Evolutionary conservation across 2,329 filamentous ascomycete genomes (phyloP).

Genomic region (Tympanopsis confertula): DNA sequence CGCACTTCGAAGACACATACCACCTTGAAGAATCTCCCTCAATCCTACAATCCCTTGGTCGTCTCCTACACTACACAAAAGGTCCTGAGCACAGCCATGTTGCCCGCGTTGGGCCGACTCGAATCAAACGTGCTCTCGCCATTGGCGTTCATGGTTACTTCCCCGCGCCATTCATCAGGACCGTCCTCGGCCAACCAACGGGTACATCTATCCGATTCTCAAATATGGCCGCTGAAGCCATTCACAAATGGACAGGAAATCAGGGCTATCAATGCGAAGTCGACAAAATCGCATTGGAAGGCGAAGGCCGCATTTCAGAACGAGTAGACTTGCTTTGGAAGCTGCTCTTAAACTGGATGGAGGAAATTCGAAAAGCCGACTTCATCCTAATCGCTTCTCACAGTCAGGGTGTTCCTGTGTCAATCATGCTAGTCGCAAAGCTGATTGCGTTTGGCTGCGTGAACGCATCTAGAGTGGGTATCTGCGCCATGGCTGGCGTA

Average conservation of each 20-base stretch:
- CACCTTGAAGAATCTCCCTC: conserved; percentile 14
- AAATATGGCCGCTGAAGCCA: conserved; percentile 49
- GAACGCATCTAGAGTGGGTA: conserved; percentile 41
- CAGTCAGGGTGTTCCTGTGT: conserved; percentile 57
- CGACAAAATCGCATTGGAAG: conserved; percentile 56
- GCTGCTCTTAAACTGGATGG: conserved; percentile 56
- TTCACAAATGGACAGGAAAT: conserved; percentile 45
- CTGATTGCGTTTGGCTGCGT: conserved; percentile 55
- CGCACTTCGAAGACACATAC: neutral
- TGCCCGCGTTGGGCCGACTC: conserved; percentile 35
- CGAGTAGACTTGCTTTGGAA: conserved; percentile 57
- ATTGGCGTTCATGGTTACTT: conserved; percentile 62
- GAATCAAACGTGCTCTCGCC: conserved; percentile 49
- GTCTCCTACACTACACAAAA: conserved; percentile 14
- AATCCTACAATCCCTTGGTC: conserved; percentile 25
- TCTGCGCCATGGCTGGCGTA: conserved; percentile 56
- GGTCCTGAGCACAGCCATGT: conserved; percentile 32
- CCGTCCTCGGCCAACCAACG: conserved; percentile 54
- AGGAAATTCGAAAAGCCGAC: conserved; percentile 51
- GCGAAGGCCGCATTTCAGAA: conserved; percentile 54
- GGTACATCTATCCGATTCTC: conserved; percentile 59
- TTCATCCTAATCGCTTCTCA: conserved; percentile 60
- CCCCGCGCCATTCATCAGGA: conserved; percentile 50
- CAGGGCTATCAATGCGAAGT: conserved; percentile 47
- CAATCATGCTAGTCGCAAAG: conserved; percentile 55